phyloP scores from a whole-genome alignment of 768 basidiomycete species.

The Phaeotremella skinneri region DNA sequence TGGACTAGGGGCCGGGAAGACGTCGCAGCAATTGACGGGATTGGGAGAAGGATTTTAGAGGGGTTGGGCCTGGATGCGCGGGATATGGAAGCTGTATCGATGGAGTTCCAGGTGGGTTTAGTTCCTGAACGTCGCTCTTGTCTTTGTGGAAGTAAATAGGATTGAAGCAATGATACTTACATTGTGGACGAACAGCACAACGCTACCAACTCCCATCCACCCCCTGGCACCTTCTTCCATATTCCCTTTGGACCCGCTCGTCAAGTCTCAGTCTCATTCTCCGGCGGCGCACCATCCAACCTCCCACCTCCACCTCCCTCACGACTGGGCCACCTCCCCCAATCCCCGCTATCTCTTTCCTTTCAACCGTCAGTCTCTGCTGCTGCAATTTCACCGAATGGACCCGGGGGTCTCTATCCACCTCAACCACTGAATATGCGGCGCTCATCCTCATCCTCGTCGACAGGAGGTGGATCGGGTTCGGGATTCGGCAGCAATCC shows the following conservation, averaged over 20 bases:
- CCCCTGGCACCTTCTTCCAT: slow-evolving; percentile 29
- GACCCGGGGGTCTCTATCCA: slow-evolving; percentile 2
- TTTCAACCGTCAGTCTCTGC: slow-evolving; percentile 1
- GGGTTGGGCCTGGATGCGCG: slow-evolving; percentile 67
- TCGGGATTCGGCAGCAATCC: slow-evolving; percentile 20
- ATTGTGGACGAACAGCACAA: slow-evolving; percentile 33
- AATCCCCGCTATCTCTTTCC: slow-evolving; percentile 2
- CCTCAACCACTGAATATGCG: background rate
- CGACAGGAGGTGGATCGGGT: slow-evolving; percentile 11
- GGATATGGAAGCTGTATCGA: slow-evolving; percentile 76
- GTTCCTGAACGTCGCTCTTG: background rate
- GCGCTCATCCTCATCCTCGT: background rate
- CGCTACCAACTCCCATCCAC: slow-evolving; percentile 29
- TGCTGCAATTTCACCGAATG: slow-evolving; percentile 1
- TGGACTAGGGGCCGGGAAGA: slow-evolving; percentile 87
- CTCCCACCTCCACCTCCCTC: slow-evolving; percentile 19
- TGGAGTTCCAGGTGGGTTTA: slow-evolving; percentile 76
- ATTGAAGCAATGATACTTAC: background rate
- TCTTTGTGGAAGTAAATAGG: background rate
- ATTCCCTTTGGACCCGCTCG: slow-evolving; percentile 24
- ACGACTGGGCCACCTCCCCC: slow-evolving; percentile 7
- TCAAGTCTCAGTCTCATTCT: slow-evolving; percentile 1
- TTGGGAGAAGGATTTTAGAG: slow-evolving; percentile 79
- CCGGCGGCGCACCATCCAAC: background rate
- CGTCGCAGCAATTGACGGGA: slow-evolving; percentile 75